Conservation (phyloP, 805 yeast species). For the Suhomyces faveliae region DNA sequence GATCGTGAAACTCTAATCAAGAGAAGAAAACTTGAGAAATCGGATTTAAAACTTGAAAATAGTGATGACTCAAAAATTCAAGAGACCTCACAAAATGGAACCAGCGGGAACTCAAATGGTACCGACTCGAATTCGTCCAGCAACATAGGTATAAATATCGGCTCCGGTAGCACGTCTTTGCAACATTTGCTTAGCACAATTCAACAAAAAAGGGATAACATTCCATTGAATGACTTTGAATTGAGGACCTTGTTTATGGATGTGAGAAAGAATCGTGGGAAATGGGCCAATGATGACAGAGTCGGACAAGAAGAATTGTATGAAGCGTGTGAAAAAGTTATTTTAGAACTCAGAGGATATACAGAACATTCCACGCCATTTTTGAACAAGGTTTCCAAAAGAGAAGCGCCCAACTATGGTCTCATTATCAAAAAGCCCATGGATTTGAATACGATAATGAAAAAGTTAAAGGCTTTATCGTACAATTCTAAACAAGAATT, state of each 20-base stretch:
- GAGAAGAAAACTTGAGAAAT: slow-evolving; percentile 73
- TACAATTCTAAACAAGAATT: slow-evolving; percentile 84
- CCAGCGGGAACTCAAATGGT: slow-evolving; percentile 18
- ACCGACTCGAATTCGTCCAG: slow-evolving; percentile 47
- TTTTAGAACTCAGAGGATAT: slow-evolving; percentile 80
- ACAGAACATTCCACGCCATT: slow-evolving; percentile 98
- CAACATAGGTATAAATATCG: slow-evolving; percentile 33
- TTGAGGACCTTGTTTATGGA: slow-evolving; percentile 83
- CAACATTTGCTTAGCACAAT: slow-evolving; percentile 79
- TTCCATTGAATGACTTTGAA: slow-evolving; percentile 76
- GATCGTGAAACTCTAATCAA: slow-evolving; percentile 75
- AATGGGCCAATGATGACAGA: slow-evolving; percentile 95
- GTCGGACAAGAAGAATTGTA: slow-evolving; percentile 97
- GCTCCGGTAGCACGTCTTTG: slow-evolving; percentile 44
- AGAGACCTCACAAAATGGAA: slow-evolving; percentile 18
- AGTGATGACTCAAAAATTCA: slow-evolving; percentile 16
- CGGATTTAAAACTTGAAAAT: slow-evolving; percentile 65
- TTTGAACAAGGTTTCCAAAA: slow-evolving; percentile 89
- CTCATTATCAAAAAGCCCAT: slow-evolving; percentile 88
- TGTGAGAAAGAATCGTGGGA: slow-evolving; percentile 90
- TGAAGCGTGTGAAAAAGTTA: slow-evolving; percentile 96
- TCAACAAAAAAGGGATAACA: slow-evolving; percentile 73
- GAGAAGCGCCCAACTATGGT: slow-evolving; percentile 97
- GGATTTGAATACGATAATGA: slow-evolving; percentile 94
- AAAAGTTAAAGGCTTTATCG: slow-evolving; percentile 78